These are phyloP conservation scores for Penicillium sp. DNA, from an alignment of 2,329 filamentous ascomycete genomes.

Conservation along the genomic window DNA sequence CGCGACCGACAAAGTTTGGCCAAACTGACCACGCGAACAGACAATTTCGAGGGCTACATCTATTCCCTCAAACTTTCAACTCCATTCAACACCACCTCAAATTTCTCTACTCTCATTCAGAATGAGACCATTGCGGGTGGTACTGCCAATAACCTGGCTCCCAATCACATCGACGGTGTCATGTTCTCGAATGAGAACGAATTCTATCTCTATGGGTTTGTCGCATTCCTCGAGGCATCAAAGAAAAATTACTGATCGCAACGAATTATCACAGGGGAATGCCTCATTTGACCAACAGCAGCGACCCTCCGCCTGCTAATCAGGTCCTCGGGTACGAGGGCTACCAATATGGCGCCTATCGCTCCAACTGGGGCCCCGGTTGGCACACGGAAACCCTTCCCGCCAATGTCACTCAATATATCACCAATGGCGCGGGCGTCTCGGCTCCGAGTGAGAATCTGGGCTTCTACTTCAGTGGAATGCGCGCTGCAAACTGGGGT, in stretches of 20 bases:
- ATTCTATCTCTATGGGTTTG: conserved; percentile 64
- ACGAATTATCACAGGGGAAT: conserved; percentile 47
- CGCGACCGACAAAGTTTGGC: neutral
- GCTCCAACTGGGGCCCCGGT: conserved; percentile 32
- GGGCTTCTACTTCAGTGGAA: conserved; percentile 71
- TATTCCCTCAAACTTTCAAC: conserved; percentile 20
- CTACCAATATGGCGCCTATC: conserved; percentile 53
- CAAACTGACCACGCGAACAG: conserved; percentile 8
- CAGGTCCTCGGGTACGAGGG: conserved; percentile 54
- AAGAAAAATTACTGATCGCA: neutral
- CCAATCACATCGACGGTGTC: conserved; percentile 63
- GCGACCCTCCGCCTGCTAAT: conserved; percentile 46
- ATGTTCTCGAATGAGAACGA: conserved; percentile 67
- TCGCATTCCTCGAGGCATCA: neutral
- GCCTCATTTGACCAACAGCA: conserved; percentile 38
- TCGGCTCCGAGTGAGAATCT: conserved; percentile 70
- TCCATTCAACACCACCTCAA: conserved; percentile 16
- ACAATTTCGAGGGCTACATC: conserved; percentile 11
- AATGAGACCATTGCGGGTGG: conserved; percentile 41
- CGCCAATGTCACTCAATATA: conserved; percentile 58
- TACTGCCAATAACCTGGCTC: conserved; percentile 34
- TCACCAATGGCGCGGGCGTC: conserved; percentile 65
- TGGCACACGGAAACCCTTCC: conserved; percentile 50
- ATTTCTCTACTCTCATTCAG: conserved; percentile 15
- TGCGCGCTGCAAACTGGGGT: conserved; percentile 55